phyloP scores from a whole-genome alignment of 1,284 basidiomycete genomes.

The Melampsora larici-populina region DNA sequence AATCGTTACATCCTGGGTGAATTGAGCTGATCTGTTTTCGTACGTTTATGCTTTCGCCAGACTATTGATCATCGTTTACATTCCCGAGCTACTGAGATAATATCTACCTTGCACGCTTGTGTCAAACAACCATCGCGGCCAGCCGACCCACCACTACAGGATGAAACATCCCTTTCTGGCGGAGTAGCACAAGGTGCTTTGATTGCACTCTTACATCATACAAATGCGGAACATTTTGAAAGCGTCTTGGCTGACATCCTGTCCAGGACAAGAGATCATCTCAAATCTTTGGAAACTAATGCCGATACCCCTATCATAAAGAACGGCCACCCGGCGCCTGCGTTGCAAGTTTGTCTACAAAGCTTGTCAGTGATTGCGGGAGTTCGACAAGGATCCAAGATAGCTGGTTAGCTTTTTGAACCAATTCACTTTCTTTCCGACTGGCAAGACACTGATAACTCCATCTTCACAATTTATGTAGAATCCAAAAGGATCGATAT shows the following conservation, averaged over 20 bases:
- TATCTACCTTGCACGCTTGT: conserved; percentile 13
- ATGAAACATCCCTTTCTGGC: not conserved
- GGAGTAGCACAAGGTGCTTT: conserved; percentile 17
- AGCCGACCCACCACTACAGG: not conserved
- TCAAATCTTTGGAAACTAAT: not conserved
- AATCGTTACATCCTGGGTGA: not conserved
- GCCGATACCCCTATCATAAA: not conserved
- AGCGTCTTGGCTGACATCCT: conserved; percentile 16
- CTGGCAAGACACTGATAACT: not conserved
- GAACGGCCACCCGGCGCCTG: not conserved
- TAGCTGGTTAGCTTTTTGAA: conserved; percentile 15
- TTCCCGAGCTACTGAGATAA: conserved; percentile 30
- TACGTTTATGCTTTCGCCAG: not conserved
- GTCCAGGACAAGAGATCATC: conserved; percentile 5
- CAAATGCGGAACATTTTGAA: conserved; percentile 24
- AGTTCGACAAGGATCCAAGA: conserved; percentile 32
- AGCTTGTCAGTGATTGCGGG: conserved; percentile 31
- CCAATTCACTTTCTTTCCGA: not conserved
- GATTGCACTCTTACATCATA: conserved; percentile 39
- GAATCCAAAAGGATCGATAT: conserved; percentile 1
- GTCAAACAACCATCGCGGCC: conserved; percentile 5
- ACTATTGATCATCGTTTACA: conserved; percentile 38
- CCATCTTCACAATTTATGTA: not conserved
- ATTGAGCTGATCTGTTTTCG: conserved; percentile 4
- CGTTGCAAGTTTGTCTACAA: conserved; percentile 22